Evolutionary conservation across 495 filamentous ascomycete species (phyloP), one percentile per base, ranked within the genome.

Genomic region (Penicillium goetzii): DNA sequence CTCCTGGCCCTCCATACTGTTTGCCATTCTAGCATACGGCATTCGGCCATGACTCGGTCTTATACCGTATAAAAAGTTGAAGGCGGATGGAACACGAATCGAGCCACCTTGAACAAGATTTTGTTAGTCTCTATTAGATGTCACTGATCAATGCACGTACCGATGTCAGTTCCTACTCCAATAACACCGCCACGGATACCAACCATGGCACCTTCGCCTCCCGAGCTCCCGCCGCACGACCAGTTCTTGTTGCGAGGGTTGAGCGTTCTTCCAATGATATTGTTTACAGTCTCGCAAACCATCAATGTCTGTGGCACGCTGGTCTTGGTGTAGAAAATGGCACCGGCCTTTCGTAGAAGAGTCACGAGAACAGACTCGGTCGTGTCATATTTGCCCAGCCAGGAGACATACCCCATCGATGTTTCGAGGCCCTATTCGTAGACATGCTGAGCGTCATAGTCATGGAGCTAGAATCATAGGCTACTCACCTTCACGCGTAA

Each of bases 41-140:
- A 83, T 59, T n/a, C 81, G 69, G 6, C 79, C 76, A 57, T 70
- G 62, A 8, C 68, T 78, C 1, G 82, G 80, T 19, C 77, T 63
- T 32, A 83, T 71, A 4, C 78, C 76, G 59, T 77, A 83, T 1
- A 81, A 65, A 15, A 76, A 78, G 54, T 80, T 81, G 71, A 81
- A 83, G 2, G 73, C 76, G 0, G 79, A 76, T 5, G 81, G 81
- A n/a, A 84, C 78, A 19, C 81, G 78, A 23, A 83, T 81, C 0
- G 78, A 82, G 38, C 80, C 82, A 57, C 81, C 81, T 74, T 8
- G 15, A 21, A 36, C 8, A 3, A 2, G 34, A 21, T 12, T 51
- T 1, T 23, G 21, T 56, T 19, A 56, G 40, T 36, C 26, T 25
- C 15, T 12, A 10, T 43, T 3, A 23, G 6, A 12, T 1, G 3